Evolutionary conservation across 169 alveolate species (phyloP).

Genomic region (Blepharisma undulans): DNA sequence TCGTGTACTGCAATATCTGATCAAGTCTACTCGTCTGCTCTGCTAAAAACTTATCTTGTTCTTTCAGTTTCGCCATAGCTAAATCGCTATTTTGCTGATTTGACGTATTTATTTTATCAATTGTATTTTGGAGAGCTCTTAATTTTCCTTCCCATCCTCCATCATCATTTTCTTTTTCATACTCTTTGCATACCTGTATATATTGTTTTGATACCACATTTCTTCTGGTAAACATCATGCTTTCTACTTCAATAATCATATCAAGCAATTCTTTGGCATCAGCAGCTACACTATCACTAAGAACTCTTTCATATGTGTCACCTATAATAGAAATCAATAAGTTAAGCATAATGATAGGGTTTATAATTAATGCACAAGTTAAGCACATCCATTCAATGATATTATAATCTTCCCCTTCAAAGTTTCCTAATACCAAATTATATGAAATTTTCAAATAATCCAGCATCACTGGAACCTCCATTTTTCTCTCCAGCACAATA

Average conservation of each 20-base stretch:
- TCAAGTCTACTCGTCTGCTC: background rate
- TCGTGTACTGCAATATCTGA: background rate
- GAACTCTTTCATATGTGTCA: constrained; percentile 43
- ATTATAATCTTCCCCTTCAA: background rate
- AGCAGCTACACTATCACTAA: background rate
- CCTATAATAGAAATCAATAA: constrained; percentile 40
- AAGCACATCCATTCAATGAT: background rate
- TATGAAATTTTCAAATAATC: background rate
- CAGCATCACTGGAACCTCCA: background rate
- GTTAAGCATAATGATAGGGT: constrained; percentile 28
- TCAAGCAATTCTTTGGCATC: constrained; percentile 22
- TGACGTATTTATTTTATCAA: background rate
- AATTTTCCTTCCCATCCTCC: constrained; percentile 33
- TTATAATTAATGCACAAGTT: background rate
- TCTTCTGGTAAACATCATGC: constrained; percentile 14
- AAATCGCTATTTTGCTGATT: background rate
- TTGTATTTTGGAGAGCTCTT: background rate
- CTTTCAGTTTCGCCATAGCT: background rate
- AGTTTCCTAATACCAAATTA: constrained; percentile 18
- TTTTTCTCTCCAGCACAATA: background rate
- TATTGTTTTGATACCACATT: background rate
- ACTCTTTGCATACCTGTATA: background rate
- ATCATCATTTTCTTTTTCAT: background rate
- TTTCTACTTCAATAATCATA: constrained; percentile 22
- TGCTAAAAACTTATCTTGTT: background rate